Evolutionary conservation across 176 grass and related monocot genomes (phyloP), one percentile per base, ranked within the genome.

Genomic region (Triticum urartu): DNA sequence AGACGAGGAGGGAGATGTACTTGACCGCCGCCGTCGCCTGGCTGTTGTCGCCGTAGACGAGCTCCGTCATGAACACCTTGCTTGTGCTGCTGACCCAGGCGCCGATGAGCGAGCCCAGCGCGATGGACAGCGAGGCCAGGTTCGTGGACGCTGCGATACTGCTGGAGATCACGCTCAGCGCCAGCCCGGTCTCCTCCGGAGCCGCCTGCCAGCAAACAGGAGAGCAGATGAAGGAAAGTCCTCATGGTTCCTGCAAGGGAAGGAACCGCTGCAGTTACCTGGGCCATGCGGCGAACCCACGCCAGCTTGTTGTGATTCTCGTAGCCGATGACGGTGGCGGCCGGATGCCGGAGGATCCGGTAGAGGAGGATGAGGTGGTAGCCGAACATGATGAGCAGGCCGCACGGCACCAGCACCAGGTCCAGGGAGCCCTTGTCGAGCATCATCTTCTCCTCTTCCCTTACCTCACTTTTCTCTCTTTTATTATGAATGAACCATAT

Each of bases 251-350:
- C 48, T 52, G 48, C 52, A 42, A 42, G 10, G 42, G 3, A 5
- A 58, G 17, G 64, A 1, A 6, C 50, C 17, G 28, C 28, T 67
- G 28, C 5, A 34, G 43, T 64, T 52, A 91, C 93, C 90, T 89
- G 85, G 68, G 92, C 48, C 91, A 95, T 93, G 66, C 90, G 84
- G 7, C 85, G 73, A 2, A 98, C 95, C 95, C 95, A 98, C 9
- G 95, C 93, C 4, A 85, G 35, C 78, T 98, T 98, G 89, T 98
- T 98, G 62, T 98, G 95, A 84, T 98, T 98, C 86, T 98, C 95
- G 67, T 95, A 98, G 70, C 95, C 95, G 34, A 98, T 88, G 15
- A 89, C 86, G 12, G 95, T 98, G 48, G 73, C 79, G 52, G 75
- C 32, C 1, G 95, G 93, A 36, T 75, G 88, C 20, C 95, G 86